Evolutionary conservation across 345 rosid species (phyloP), one percentile per base, ranked within the genome.

Genomic region (Hibiscus mutabilis): DNA sequence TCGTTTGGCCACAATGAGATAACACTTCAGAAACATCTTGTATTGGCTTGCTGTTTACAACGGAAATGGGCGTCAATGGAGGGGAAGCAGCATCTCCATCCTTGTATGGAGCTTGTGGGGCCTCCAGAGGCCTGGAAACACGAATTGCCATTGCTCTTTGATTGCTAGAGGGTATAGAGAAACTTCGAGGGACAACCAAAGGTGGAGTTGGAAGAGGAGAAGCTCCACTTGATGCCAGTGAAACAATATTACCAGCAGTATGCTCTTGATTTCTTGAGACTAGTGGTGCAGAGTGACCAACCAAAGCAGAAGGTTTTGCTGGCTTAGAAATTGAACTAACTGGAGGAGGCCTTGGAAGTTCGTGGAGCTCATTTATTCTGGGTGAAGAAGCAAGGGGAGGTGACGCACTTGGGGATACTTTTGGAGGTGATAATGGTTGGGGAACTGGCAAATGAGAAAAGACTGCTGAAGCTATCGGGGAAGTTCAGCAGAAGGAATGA

Each of bases 341-440:
- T 0, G 99, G 98, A 22, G 99, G 99, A n/a, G 99, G 98, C 84
- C 96, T 82, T 3, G 99, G 99, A 81, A 96, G 99, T 83, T 89
- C 86, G 61, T 96, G 98, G 71, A 91, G 97, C 84, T 89, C 96
- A 42, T 83, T 89, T 65, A 81, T 84, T 70, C 88, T 87, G 25
- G 96, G 98, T 65, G 98, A 90, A 66, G 89, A 87, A 75, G 59
- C 85, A 73, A 81, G 89, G 46, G 89, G 98, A 42, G 99, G 99
- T 49, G 98, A 96, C 42, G 93, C 86, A 65, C 77, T 84, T 21
- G 97, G 97, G 53, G 95, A 92, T 69, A 71, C 83, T 79, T 83
- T 87, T 61, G 95, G 92, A 71, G 98, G 82, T 75, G 88, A 78
- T 27, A 82, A 73, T 60, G 81, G 70, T 69, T 78, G 90, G 73